Conservation (phyloP, 2,329 filamentous ascomycete genomes). For the Bisporella sp. region DNA sequence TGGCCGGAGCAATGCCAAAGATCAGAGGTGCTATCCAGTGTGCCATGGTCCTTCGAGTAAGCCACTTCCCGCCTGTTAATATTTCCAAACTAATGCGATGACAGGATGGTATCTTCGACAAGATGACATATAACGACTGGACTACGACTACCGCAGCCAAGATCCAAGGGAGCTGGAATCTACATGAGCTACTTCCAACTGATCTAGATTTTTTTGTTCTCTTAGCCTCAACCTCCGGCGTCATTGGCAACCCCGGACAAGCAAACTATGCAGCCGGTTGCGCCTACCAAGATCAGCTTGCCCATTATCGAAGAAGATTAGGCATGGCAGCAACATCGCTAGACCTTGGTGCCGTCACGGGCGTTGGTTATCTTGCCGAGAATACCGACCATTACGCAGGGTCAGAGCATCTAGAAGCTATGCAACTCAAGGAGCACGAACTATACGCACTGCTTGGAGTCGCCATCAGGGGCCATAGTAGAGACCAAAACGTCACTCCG, state of each 20-base stretch:
- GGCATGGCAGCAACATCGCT: background rate
- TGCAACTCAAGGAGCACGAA: too few relatives aligned
- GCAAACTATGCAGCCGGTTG: background rate
- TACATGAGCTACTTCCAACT: background rate
- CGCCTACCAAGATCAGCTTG: background rate
- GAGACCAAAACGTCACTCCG: too few relatives aligned
- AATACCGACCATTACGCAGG: background rate
- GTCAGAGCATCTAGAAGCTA: too few relatives aligned
- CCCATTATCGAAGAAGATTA: background rate
- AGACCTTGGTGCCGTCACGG: background rate
- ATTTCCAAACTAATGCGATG: too few relatives aligned
- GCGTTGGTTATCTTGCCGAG: background rate
- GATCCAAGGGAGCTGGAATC: background rate
- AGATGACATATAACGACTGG: background rate
- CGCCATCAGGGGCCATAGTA: too few relatives aligned
- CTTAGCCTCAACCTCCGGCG: background rate
- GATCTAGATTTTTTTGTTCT: background rate
- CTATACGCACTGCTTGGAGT: too few relatives aligned
- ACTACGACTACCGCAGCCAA: background rate
- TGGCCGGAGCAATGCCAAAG: background rate
- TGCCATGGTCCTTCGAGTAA: background rate
- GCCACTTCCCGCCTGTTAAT: too few relatives aligned
- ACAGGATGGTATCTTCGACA: background rate
- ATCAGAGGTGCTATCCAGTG: background rate
- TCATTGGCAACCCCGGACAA: background rate